phyloP scores from a whole-genome alignment of 257 asterid genomes.

The Knoxia roxburghii region DNA sequence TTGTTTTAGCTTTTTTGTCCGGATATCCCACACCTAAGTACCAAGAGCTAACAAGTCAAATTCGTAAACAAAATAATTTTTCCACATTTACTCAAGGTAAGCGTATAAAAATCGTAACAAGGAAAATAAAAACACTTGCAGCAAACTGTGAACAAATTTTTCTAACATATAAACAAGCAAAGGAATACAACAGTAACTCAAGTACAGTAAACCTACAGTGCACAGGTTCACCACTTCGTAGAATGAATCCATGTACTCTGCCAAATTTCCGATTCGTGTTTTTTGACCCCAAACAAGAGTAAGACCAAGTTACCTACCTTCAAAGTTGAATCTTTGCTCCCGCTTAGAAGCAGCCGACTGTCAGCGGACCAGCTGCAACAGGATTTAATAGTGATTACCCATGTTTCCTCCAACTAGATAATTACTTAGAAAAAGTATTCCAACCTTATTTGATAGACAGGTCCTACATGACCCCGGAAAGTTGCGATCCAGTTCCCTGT shows the following conservation, averaged over 20 bases:
- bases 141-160: no score
- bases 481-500: slow-evolving; percentile 86
- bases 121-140: no score
- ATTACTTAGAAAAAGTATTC: slow-evolving; percentile 14
- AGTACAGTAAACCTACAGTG: background rate
- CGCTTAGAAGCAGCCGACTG: slow-evolving; percentile 88
- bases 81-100: background rate
- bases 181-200: no score
- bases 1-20: slow-evolving; percentile 78
- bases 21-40: slow-evolving; percentile 84
- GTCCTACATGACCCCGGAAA: slow-evolving; percentile 95
- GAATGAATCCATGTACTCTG: no score
- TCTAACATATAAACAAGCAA: no score
- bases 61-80: background rate
- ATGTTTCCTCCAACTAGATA: slow-evolving; percentile 4
- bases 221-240: no score
- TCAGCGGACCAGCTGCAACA: slow-evolving; percentile 95
- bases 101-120: no score
- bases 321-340: slow-evolving; percentile 95
- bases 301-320: slow-evolving; percentile 43
- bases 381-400: slow-evolving; percentile 17
- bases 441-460: slow-evolving; percentile 94
- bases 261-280: no score
- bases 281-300: no score
- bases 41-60: background rate